Base-by-base conservation (phyloP, 805 yeast genomes). In the Candida peoriensis region DNA sequence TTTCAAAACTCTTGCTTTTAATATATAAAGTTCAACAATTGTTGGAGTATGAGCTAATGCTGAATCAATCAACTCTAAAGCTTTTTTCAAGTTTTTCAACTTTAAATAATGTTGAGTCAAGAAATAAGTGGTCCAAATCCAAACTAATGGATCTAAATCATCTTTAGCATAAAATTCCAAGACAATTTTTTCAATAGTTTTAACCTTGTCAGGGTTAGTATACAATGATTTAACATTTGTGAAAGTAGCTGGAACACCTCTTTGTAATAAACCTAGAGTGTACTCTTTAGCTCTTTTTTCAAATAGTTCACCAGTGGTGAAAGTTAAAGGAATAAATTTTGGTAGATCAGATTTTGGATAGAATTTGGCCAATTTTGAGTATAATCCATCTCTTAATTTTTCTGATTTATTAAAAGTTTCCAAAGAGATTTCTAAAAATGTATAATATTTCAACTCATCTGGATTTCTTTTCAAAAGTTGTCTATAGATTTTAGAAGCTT, bases 181-280 rank as follows among this genome's bases (percentile, higher is more conserved):
- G 9, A 79, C 84, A 37, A 83, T 61, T 22, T 69, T 54, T 39
- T 71, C 77, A 37, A 85, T 70, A 31, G 54, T 65, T 8, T 46
- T 41, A 23, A 47, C 37, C 47, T 69, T 58, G 6, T 28, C 8
- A 4, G 39, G 20, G 32, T 66, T 72, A 36, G 64, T 70, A 61
- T 85, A 86, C 44, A 88, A 66, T 2, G 94, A 84, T 60, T 89
- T 88, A 32, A 93, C 76, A 48, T 85, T 81, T 36, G 81, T 81
- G 61, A 89, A 93, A 5, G 93, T 73, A 1, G 96, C 84, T 5
- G 97, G 97, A 22, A 88, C 93, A 26, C 95, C 94, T 37, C 87
- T 72, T 42, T 70, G 62, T 48, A 93, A 70, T 52, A 81, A 84
- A 4, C 67, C 58, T 5, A 70, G 39, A 30, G 89, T 59, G 55